Base-by-base conservation (phyloP, 2,329 filamentous ascomycete species). In the Beauveria medogensis region DNA sequence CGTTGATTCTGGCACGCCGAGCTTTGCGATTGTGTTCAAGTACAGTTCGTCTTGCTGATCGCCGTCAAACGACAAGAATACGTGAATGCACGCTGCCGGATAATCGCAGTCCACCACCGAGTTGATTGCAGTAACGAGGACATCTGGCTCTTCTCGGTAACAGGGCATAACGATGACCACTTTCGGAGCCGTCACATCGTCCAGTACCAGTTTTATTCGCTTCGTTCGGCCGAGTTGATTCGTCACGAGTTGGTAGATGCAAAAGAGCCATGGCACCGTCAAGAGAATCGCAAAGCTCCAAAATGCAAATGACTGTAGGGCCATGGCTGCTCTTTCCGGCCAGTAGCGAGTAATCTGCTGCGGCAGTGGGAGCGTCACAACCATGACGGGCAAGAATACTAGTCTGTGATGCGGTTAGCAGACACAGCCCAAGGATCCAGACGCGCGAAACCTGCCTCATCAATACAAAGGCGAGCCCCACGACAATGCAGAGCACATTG, bases 81-180 rank as follows among this genome's bases (percentile, higher is more conserved):
- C 87, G 72, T 97, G 94, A 62, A 97, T 88, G 73, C 93, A 97
- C 1, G 90, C 88, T 5, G 91, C 84, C 1, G 94, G 93, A 65
- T 97, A 97, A 68, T 97, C 93, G 74, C 91, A 95, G 67, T 93
- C 89, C 56, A 96, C 91, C 40, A 97, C 87, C 0, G 93, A 97
- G 74, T 97, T 87, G 67, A 97, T 82, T 5, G 93, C 94, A 52
- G 89, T 89, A 60, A 97, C 80, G 52, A 97, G 81, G 14, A 96
- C 82, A 0, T 90, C 88, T 0, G 91, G 90, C 34, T 92, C 86
- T 71, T 97, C 94, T 70, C 94, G 91, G 77, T 96, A 97, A 70
- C 92, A 95, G 5, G 93, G 94, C 92, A 97, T 97, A 62, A 97
- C 88, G 63, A 97, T 89, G 64, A 97, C 91, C 18, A 96, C 89